These are phyloP conservation scores for Fragilariopsis cylindrus DNA, from an alignment of 108 stramenopile genomes.

Conservation along the genomic window DNA sequence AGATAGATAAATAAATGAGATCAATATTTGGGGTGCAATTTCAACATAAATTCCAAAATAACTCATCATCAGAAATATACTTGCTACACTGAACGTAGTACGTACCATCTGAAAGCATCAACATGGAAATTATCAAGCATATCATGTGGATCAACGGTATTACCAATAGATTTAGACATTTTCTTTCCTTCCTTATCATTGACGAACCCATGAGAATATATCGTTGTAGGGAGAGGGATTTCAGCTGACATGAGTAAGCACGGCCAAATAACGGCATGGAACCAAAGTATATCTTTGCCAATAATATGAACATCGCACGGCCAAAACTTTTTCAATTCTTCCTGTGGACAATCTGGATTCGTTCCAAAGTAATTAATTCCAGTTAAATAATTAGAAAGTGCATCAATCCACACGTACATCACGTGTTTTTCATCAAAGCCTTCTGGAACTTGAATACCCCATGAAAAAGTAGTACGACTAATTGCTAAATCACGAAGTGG, in stretches of 20 bases:
- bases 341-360: slow-evolving; percentile 44
- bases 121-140: slow-evolving; percentile 87
- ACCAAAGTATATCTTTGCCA: slow-evolving; percentile 99
- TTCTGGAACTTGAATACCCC: slow-evolving; percentile 96
- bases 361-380: slow-evolving; percentile 84
- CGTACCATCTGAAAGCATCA: slow-evolving; percentile 95
- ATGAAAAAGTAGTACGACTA: slow-evolving; percentile 93
- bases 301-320: slow-evolving; percentile 96
- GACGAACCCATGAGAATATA: slow-evolving; percentile 98
- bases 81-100: not conserved
- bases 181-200: slow-evolving; percentile 96
- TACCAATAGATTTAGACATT: slow-evolving; percentile 98
- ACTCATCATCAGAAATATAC: not conserved
- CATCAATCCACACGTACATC: slow-evolving; percentile 99
- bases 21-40: not conserved
- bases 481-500: slow-evolving; percentile 90
- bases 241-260: slow-evolving; percentile 96
- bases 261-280: slow-evolving; percentile 99
- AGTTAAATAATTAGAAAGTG: slow-evolving; percentile 95
- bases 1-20: not conserved
- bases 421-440: slow-evolving; percentile 91
- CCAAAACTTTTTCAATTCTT: slow-evolving; percentile 84
- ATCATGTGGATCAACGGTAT: slow-evolving; percentile 97
- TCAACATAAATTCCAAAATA: not conserved
- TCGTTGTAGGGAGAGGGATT: slow-evolving; percentile 87